These are phyloP conservation scores for Boletus speciosus DNA, from an alignment of 768 basidiomycete genomes.

Conservation along the genomic window DNA sequence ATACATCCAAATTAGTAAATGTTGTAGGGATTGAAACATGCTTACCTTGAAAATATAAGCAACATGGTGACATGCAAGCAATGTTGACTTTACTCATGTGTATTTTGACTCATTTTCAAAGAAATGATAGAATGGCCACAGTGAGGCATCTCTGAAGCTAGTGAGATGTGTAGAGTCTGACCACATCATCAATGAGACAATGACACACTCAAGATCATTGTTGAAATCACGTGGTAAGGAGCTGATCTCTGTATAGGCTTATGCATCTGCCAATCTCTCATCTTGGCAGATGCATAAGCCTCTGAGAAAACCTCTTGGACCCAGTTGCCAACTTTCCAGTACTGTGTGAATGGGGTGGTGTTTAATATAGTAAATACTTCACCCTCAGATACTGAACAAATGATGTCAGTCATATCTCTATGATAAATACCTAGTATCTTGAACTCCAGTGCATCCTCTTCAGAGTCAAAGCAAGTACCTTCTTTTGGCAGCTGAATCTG, in stretches of 20 bases:
- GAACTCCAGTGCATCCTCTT: too few species aligned
- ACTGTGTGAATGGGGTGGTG: neutral
- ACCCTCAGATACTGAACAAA: too few species aligned
- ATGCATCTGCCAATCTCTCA: neutral
- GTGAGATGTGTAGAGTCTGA: conserved; percentile 25
- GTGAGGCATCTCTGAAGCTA: conserved; percentile 3
- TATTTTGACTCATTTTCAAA: conserved; percentile 17
- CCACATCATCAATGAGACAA: neutral
- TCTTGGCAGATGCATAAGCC: neutral
- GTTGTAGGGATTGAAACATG: too few species aligned
- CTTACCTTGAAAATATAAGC: conserved; percentile 7
- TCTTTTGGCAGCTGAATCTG: too few species aligned
- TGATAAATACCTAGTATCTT: too few species aligned
- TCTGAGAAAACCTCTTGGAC: neutral
- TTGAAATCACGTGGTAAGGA: neutral
- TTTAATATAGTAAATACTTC: neutral
- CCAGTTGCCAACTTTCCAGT: neutral
- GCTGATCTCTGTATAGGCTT: neutral
- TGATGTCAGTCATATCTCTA: too few species aligned
- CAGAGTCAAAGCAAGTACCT: too few species aligned
- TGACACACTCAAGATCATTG: neutral
- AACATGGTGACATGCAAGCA: conserved; percentile 5
- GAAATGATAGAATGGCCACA: conserved; percentile 18
- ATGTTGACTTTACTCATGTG: neutral
- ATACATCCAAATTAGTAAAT: too few species aligned